Conservation (phyloP, 257 asterid genomes). For the Solanum chiquidenum region DNA sequence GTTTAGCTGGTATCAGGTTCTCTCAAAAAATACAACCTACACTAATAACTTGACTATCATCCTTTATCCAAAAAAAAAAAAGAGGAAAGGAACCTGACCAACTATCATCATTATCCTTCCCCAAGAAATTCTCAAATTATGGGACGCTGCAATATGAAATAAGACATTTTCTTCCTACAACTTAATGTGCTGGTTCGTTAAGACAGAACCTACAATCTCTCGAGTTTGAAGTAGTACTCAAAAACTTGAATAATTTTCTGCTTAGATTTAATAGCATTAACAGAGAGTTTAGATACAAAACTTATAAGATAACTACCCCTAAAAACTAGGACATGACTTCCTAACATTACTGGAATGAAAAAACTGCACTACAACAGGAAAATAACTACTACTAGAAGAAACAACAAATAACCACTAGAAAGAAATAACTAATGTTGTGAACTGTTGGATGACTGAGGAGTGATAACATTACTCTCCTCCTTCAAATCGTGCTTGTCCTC, state of each 20-base stretch:
- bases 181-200: neutral
- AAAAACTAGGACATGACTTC: neutral
- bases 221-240: neutral
- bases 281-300: neutral
- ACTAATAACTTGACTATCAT: neutral
- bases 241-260: neutral
- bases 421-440: neutral
- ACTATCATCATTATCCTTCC: neutral
- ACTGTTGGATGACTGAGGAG: neutral
- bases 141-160: neutral
- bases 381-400: neutral
- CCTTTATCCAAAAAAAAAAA: neutral
- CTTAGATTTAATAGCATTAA: neutral
- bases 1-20: neutral
- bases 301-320: neutral
- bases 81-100: neutral
- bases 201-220: neutral
- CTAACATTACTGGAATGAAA: neutral
- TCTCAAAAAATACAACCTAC: neutral
- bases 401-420: neutral
- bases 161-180: neutral
- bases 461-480: neutral
- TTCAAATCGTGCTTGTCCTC: too few relatives aligned
- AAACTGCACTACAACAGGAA: neutral
- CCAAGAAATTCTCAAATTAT: neutral